Conservation (phyloP, 2,329 filamentous ascomycete species). For the Alternaria ethzedia region DNA sequence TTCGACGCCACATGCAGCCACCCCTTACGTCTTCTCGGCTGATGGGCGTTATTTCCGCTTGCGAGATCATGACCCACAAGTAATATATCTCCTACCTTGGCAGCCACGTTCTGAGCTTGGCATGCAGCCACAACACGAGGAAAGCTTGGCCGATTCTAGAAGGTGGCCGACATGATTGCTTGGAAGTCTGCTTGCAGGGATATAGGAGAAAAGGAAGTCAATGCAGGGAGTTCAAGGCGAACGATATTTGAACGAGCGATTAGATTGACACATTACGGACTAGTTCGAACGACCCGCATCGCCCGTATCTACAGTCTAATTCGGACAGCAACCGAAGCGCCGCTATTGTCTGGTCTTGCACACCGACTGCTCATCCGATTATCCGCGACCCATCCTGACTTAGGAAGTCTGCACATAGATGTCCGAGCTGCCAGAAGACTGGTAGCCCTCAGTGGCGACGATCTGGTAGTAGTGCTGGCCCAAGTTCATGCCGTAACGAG, state of each 20-base stretch:
- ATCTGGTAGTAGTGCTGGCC: slow-evolving; percentile 41
- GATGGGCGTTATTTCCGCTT: neutral
- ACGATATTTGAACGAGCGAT: neutral
- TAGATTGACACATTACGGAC: neutral
- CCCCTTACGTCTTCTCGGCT: neutral
- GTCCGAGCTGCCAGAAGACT: slow-evolving; percentile 49
- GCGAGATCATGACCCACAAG: neutral
- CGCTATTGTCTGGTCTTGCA: neutral
- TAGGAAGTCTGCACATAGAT: slow-evolving; percentile 13
- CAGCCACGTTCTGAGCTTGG: neutral
- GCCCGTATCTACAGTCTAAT: neutral
- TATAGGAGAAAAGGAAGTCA: neutral
- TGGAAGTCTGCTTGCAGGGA: neutral
- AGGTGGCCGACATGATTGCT: neutral
- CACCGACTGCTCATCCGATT: neutral
- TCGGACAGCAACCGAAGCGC: neutral
- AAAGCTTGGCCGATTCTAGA: neutral
- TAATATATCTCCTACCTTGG: neutral
- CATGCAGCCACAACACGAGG: neutral
- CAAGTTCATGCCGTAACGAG: slow-evolving; percentile 27
- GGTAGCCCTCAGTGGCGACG: slow-evolving; percentile 61
- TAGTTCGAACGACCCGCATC: neutral
- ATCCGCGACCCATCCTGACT: too few relatives aligned
- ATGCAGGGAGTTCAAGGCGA: neutral
- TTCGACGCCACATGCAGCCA: neutral